A percentile compares a stretch with the other conserved stretches of the same genome.
Evolutionary conservation across 139 green algal species (phyloP).

Genomic region (Chlamydomonas schloesseri): DNA sequence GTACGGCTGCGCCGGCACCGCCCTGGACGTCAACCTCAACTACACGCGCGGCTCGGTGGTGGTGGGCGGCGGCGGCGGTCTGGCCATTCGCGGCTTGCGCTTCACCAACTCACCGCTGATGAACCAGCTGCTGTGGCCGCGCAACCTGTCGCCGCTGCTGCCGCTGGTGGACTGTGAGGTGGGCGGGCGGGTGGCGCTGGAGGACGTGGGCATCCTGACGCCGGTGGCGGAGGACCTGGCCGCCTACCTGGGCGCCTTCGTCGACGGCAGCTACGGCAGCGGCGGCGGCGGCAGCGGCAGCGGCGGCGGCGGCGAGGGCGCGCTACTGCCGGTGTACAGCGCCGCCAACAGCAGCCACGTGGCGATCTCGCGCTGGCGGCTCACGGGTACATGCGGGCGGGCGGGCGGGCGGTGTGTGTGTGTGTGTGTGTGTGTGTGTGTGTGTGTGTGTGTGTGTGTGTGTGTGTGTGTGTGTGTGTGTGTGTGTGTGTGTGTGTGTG

Average conservation of each 20-base stretch:
- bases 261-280: neutral
- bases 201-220: neutral
- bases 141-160: constrained; percentile 4
- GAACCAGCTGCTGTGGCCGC: constrained; percentile 37
- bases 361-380: neutral
- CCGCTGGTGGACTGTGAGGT: neutral
- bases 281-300: neutral
- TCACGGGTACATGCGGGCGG: neutral
- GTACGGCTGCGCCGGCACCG: constrained; percentile 28
- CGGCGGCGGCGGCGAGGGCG: no score
- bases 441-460: no score
- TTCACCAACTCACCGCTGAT: constrained; percentile 1
- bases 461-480: no score
- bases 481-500: no score
- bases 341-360: neutral
- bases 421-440: no score
- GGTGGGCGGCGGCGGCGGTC: neutral
- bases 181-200: neutral
- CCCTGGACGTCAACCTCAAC: constrained; percentile 23
- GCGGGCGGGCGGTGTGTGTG: no score
- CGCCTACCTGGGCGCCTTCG: neutral
- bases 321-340: neutral
- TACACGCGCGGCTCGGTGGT: neutral
- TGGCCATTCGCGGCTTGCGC: neutral
- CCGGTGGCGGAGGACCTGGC: neutral